Percentiles rank a stretch among this genome's conserved stretches.
phyloP scores from a whole-genome alignment of 352 stramenopile species.

The Pythium oligandrum region DNA sequence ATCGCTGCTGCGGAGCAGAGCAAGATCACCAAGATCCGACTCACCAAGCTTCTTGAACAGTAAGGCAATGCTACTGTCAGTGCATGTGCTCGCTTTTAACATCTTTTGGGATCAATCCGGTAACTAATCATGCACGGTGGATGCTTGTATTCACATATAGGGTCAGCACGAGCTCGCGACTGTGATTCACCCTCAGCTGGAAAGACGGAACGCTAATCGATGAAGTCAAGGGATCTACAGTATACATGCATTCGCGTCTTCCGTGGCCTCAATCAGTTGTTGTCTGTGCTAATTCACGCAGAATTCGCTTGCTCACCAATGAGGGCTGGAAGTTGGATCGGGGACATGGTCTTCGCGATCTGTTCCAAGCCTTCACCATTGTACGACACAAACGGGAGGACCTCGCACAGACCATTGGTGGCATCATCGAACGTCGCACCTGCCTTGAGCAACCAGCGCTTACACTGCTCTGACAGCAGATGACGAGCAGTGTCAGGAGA shows the following conservation, averaged over 20 bases:
- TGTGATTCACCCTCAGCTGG: no score
- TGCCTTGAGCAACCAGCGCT: constrained; percentile 52
- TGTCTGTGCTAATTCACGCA: neutral
- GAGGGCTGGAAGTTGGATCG: constrained; percentile 35
- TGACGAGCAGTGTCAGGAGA: constrained; percentile 73
- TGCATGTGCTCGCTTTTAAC: neutral
- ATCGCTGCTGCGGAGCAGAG: constrained; percentile 63
- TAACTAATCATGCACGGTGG: no score
- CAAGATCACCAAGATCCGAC: constrained; percentile 75
- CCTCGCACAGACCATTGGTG: constrained; percentile 48
- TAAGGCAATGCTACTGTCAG: constrained; percentile 21
- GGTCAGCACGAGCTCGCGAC: no score
- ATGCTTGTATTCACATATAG: no score
- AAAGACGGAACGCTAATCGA: no score
- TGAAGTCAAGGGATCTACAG: no score
- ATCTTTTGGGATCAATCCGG: no score
- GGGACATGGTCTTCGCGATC: constrained; percentile 28
- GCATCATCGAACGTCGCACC: constrained; percentile 35
- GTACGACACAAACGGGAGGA: constrained; percentile 80
- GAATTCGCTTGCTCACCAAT: constrained; percentile 6
- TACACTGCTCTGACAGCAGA: constrained; percentile 52
- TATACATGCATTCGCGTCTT: no score
- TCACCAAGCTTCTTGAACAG: constrained; percentile 60
- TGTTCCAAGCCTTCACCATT: constrained; percentile 70
- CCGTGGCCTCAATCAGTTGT: no score